Evolutionary conservation across 768 basidiomycete genomes (phyloP), one percentile per base, ranked within the genome.

Genomic region (Kwoniella mangroviensis): DNA sequence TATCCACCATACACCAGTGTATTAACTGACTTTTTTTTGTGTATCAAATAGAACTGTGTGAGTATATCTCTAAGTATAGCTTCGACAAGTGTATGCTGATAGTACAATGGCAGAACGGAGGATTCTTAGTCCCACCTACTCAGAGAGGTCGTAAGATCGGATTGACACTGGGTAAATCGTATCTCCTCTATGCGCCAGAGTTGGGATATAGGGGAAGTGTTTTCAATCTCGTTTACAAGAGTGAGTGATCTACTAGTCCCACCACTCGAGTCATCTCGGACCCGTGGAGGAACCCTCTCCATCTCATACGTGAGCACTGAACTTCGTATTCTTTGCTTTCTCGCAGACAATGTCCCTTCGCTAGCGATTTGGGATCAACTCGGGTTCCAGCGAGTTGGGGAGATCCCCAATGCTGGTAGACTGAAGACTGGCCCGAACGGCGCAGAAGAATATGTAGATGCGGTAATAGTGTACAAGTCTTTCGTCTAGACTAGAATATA

Each of bases 161-260:
- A 19, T 83, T 84, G 52, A 84, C 88, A 7, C 87, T 98, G 45
- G 93, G 91, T 3, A 87, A 86, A 69, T 92, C 92, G 2, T 97
- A 88, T 83, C 84, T 95, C 21, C 84, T 91, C 80, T 93, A 92
- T 76, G 95, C 88, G 1, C 95, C 93, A 0, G 85, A 84, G 45
- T 84, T 94, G 74, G 83, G 84, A 3, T 85, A 85, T 73, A 75
- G 81, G 34, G 84, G 76, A 0, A 83, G 82, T 41, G 84, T 96
- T 26, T 96, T 97, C 86, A 96, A 97, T 81, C 87, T 97, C 53
- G 93, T 97, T 45, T 96, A 91, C 82, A 88, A 89, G 26, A 92
- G 82, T 84, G 58, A 41, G 81, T 75, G 10, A 22, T 54, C 55
- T 2, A n/a, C 51, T 52, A 26, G 9, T 34, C 21, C 63, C 45